These are phyloP conservation scores for Coniochaeta sp. DNA, from an alignment of 2,329 filamentous ascomycete genomes.

Conservation along the genomic window DNA sequence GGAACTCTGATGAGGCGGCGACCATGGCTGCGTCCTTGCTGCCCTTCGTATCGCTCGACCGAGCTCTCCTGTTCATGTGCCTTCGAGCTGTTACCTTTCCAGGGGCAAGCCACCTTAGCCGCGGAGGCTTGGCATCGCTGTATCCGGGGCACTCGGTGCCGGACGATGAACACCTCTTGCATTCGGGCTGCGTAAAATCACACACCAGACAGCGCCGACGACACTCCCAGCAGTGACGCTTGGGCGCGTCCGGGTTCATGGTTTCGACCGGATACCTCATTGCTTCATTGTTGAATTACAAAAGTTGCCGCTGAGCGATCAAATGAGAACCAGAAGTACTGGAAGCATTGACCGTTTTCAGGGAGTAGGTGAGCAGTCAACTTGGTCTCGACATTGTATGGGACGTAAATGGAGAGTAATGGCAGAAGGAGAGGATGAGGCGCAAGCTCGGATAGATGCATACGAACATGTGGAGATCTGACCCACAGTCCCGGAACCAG, in stretches of 20 bases:
- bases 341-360: neutral
- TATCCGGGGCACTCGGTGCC: constrained; percentile 3
- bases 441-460: neutral
- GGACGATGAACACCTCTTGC: constrained; percentile 3
- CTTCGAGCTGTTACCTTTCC: neutral
- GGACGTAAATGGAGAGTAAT: neutral
- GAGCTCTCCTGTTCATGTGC: neutral
- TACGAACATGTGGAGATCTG: neutral
- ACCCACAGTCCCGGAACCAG: too few species aligned
- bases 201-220: constrained; percentile 3
- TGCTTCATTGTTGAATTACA: neutral
- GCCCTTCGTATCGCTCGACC: neutral
- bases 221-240: constrained; percentile 5
- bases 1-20: neutral
- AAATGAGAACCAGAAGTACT: neutral
- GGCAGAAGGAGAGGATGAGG: neutral
- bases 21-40: neutral
- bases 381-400: too few species aligned
- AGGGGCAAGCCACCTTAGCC: constrained; percentile 2
- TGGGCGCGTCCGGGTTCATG: neutral
- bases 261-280: neutral
- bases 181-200: constrained; percentile 1
- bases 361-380: neutral
- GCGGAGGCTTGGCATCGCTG: constrained; percentile 1
- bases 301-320: neutral